These are phyloP conservation scores for Brassica carinata DNA, from an alignment of 345 rosid species.

Conservation along the genomic window DNA sequence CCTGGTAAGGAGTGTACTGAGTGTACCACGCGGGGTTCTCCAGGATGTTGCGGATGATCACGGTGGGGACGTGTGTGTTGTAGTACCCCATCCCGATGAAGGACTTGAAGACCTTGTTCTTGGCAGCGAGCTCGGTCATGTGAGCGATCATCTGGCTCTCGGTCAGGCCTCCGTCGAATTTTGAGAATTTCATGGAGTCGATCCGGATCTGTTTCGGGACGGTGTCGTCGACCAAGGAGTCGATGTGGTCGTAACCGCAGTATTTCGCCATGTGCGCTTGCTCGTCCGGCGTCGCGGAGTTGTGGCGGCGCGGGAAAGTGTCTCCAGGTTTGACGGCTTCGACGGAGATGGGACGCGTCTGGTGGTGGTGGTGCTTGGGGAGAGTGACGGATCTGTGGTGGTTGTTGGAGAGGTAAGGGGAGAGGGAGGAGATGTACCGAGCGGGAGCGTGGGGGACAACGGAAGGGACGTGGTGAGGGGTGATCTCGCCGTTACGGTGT, in stretches of 20 bases:
- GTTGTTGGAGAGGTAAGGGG: conserved; percentile 48
- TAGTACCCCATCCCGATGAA: conserved; percentile 96
- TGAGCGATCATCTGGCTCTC: conserved; percentile 87
- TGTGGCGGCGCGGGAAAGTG: conserved; percentile 91
- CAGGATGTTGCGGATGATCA: conserved; percentile 88
- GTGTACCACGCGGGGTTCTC: conserved; percentile 99
- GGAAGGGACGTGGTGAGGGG: conserved; percentile 40
- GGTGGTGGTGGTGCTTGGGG: conserved; percentile 44
- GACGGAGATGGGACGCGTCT: conserved; percentile 68
- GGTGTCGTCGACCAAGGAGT: conserved; percentile 76
- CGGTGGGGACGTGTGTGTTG: conserved; percentile 84
- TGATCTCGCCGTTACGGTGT: conserved; percentile 45
- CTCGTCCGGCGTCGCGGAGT: conserved; percentile 90
- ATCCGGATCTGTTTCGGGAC: conserved; percentile 95
- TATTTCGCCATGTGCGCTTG: conserved; percentile 71
- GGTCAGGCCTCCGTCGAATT: conserved; percentile 84
- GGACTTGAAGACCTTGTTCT: conserved; percentile 82
- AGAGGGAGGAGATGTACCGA: conserved; percentile 75
- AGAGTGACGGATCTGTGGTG: conserved; percentile 42
- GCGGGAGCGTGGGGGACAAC: conserved; percentile 55
- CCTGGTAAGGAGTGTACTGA: conserved; percentile 97
- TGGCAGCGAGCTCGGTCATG: conserved; percentile 74
- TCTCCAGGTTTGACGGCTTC: conserved; percentile 73
- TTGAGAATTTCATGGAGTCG: conserved; percentile 82
- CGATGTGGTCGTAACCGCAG: conserved; percentile 74